These are phyloP conservation scores for Neurospora sublineolata DNA, from an alignment of 495 filamentous ascomycete species.

Conservation along the genomic window DNA sequence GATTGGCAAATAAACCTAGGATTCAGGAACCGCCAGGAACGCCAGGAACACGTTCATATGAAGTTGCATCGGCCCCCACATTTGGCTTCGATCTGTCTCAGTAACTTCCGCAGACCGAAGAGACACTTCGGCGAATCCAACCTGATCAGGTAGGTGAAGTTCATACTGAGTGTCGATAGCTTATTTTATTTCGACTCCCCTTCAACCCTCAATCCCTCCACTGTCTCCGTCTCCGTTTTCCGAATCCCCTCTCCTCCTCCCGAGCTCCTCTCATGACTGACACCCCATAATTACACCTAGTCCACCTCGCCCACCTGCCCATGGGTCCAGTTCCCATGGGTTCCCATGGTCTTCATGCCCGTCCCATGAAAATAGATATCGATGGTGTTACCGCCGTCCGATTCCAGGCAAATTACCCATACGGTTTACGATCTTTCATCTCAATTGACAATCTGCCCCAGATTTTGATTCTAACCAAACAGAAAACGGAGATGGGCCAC, in stretches of 20 bases:
- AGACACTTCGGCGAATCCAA: neutral
- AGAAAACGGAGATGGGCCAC: neutral
- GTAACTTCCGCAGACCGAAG: neutral
- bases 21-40: neutral
- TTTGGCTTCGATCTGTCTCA: neutral
- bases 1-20: neutral
- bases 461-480: neutral
- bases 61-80: neutral
- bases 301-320: neutral
- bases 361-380: neutral
- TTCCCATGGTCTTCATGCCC: neutral
- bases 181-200: neutral
- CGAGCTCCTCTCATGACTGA: neutral
- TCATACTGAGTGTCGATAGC: neutral
- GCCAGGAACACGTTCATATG: neutral
- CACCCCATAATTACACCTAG: neutral
- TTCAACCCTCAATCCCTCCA: neutral
- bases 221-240: neutral
- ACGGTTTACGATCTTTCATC: neutral
- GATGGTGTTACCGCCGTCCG: neutral
- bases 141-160: neutral
- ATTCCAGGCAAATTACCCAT: neutral
- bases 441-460: neutral
- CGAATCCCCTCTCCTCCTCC: neutral
- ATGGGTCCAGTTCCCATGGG: neutral